Conservation (phyloP, 2,329 filamentous ascomycete genomes). For the Chaetomiaceae sp. region DNA sequence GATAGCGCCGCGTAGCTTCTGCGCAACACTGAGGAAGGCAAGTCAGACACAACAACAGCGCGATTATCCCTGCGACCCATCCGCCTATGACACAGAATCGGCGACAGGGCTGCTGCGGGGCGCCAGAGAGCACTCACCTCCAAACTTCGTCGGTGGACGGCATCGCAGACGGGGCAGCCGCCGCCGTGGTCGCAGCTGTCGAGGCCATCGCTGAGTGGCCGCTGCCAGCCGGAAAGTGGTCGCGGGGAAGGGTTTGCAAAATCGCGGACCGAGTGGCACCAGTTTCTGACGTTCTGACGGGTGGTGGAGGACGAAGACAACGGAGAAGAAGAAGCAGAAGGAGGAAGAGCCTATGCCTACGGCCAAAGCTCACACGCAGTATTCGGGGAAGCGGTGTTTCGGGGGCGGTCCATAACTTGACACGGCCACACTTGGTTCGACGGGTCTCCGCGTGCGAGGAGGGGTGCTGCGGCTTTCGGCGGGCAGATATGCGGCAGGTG, state of each 20-base stretch:
- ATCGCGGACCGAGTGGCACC: too few relatives aligned
- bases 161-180: slow-evolving; percentile 8
- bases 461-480: slow-evolving; percentile 24
- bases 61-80: too few relatives aligned
- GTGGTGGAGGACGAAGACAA: background rate
- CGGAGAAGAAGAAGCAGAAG: background rate
- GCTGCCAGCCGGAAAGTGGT: too few relatives aligned
- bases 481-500: slow-evolving; percentile 18
- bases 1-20: slow-evolving; percentile 41
- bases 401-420: slow-evolving; percentile 33
- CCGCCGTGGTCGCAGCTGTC: background rate
- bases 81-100: too few relatives aligned
- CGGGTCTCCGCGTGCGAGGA: slow-evolving; percentile 12
- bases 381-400: slow-evolving; percentile 22
- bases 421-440: slow-evolving; percentile 16
- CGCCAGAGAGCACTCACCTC: slow-evolving; percentile 19
- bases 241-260: background rate
- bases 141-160: slow-evolving; percentile 19
- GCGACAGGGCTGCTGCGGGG: too few relatives aligned
- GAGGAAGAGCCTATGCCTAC: slow-evolving; percentile 20
- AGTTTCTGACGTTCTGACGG: too few relatives aligned
- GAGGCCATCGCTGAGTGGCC: slow-evolving; percentile 15
- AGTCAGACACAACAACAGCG: slow-evolving; percentile 11
- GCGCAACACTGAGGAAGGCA: slow-evolving; percentile 34
- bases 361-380: slow-evolving; percentile 30